These are phyloP conservation scores for Galerina marginata DNA, from an alignment of 768 basidiomycete species.

Conservation along the genomic window DNA sequence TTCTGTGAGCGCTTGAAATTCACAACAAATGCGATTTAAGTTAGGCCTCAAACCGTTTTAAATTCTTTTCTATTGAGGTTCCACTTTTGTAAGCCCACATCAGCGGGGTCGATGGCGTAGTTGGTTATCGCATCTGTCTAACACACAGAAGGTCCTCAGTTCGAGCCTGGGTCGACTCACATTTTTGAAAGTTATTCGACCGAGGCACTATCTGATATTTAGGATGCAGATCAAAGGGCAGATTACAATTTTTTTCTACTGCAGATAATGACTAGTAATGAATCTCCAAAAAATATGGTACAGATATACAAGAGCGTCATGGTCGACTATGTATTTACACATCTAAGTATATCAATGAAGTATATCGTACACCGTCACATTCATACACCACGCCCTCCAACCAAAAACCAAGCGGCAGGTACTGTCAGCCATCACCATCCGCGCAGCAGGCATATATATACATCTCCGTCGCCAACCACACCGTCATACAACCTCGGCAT, in stretches of 20 bases:
- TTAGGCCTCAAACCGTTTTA: too few species aligned
- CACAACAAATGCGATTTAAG: background rate
- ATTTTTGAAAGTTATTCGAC: constrained; percentile 11
- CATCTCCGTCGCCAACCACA: background rate
- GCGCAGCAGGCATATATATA: background rate
- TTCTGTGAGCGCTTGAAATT: too few species aligned
- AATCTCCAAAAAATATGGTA: background rate
- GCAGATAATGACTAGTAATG: too few species aligned
- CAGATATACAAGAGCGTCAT: background rate
- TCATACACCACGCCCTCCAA: background rate
- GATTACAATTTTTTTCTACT: too few species aligned
- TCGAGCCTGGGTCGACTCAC: constrained; percentile 66
- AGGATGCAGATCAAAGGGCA: background rate
- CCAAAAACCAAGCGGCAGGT: background rate
- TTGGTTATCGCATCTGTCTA: constrained; percentile 87
- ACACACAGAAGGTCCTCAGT: constrained; percentile 81
- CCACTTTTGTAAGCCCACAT: too few species aligned
- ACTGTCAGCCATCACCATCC: background rate
- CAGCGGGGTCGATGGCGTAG: constrained; percentile 63
- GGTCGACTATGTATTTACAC: background rate
- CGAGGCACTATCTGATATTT: background rate
- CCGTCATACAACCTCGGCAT: too few species aligned
- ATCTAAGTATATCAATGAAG: constrained; percentile 10
- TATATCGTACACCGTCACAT: constrained; percentile 8
- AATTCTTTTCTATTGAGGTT: too few species aligned